Evolutionary conservation across 2,329 filamentous ascomycete species (phyloP), one percentile per base, ranked within the genome.

Genomic region (Truncatella angustata): DNA sequence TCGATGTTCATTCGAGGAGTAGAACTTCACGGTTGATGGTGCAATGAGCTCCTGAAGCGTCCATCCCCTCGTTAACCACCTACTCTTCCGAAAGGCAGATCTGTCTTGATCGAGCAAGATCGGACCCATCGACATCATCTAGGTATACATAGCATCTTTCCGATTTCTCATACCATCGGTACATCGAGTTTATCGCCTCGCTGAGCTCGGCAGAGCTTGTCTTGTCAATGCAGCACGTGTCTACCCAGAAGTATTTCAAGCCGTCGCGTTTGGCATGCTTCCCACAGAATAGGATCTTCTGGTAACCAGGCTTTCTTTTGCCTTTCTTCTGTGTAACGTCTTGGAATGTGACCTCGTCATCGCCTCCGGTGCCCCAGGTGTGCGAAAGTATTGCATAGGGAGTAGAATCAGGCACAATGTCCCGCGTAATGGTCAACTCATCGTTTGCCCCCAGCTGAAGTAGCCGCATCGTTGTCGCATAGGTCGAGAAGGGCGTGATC

Each of bases 1-100:
- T 7, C 34, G 40, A 18, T 26, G 30, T n/a, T 58, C 47, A 3
- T 63, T 58, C 5, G 46, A 30, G 4, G 56, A 51, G 35, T 60
- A 68, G 56, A 68, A 68, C 24, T 60, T 59, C 24, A 67, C 60
- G 3, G 34, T 50, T 39, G 18, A 12, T 4, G 65, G 66, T 6
- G 64, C 65, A 12, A 51, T 9, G 14, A 51, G 26, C 39, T 51
- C 49, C 28, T 51, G 49, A 6, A 51, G 5, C 16, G 48, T 50
- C 48, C 48, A 50, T 20, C 48, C 48, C n/a, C 48, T 28, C 7
- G 37, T 50, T 10, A 43, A 51, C 49, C 49, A 51, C 26, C 40
- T 51, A 30, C 26, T 51, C 7, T 51, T 45, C 28, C 6, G 21
- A 16, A 51, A 51, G 12, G 11, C 42, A n/a, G 24, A 9, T 14